Evolutionary conservation across 139 green algal genomes (phyloP), one percentile per base, ranked within the genome.

Genomic region (Tetratostichococcus sp.): DNA sequence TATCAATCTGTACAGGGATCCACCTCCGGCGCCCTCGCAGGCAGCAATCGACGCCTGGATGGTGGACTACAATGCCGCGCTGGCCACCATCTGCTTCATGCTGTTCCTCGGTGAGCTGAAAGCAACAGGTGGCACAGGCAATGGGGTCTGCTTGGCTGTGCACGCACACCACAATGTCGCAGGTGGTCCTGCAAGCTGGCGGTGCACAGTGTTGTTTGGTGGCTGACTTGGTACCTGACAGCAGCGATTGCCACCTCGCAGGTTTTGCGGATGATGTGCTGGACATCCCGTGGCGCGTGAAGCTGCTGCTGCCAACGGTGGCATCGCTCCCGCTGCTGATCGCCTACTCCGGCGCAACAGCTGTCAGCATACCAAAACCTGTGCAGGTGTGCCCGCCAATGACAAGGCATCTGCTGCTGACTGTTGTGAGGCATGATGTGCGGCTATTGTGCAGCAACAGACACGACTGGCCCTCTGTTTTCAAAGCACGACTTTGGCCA

Each of bases 261-360:
- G 50, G 96, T 6, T 99, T 99, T 83, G 92, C 94, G 11, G 96
- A 99, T 72, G 96, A 99, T 75, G 96, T 99, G 58, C 87, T 99
- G 73, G 95, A 99, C 84, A 94, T 99, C 62, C 94, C 92, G 1
- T 99, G 96, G 96, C 77, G 96, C 25, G 90, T 95, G 11, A 99
- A 99, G 83, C 86, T 99, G 35, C 30, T 97, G 26, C 87, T 98
- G 33, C 96, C 96, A 0, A 80, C 87, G 17, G 82, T 98, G 62
- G 95, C 94, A 0, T 84, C 93, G 3, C 76, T 98, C 70, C 95
- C 94, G 8, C 84, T 99, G 43, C 80, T 98, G 67, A 89, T 90
- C 1, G 92, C 94, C 0, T 99, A 99, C 86, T 83, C 75, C 1
- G 95, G 94, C 1, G 86, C 89, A 50, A 97, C 92, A 26, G 88